Evolutionary conservation across 768 basidiomycete genomes (phyloP).

Genomic region (Strobilomyces dryophilus): DNA sequence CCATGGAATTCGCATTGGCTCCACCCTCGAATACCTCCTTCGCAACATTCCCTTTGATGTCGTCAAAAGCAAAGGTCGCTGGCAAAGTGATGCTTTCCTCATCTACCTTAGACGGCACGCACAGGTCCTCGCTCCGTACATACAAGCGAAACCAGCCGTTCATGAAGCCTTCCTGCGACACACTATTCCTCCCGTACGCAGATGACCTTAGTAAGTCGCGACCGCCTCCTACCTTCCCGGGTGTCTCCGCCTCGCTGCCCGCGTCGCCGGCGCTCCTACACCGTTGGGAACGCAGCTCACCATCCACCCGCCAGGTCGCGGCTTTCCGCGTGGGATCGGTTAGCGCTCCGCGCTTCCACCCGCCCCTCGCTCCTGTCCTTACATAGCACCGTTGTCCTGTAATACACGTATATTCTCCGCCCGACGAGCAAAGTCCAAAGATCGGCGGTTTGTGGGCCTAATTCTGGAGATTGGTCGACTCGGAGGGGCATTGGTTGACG

Average conservation of each 20-base stretch:
- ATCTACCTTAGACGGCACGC: not conserved
- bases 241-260: not conserved
- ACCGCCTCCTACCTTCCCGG: too few relatives aligned
- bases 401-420: too few relatives aligned
- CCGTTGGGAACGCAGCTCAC: not conserved
- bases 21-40: not conserved
- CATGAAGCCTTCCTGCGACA: too few relatives aligned
- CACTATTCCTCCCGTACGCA: too few relatives aligned
- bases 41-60: not conserved
- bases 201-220: too few relatives aligned
- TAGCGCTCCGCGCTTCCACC: not conserved
- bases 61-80: not conserved
- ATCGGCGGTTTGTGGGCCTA: too few relatives aligned
- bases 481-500: too few relatives aligned
- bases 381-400: too few relatives aligned
- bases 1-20: not conserved
- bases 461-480: too few relatives aligned
- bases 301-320: not conserved
- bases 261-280: not conserved
- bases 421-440: too few relatives aligned
- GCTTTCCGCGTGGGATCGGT: not conserved
- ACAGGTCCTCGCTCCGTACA: not conserved
- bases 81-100: not conserved
- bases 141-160: not conserved
- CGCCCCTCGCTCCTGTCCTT: too few relatives aligned